Percentiles rank a stretch among this genome's conserved stretches.
Evolutionary conservation across 805 yeast species (phyloP).

Genomic region (Yamadazyma scolyti): DNA sequence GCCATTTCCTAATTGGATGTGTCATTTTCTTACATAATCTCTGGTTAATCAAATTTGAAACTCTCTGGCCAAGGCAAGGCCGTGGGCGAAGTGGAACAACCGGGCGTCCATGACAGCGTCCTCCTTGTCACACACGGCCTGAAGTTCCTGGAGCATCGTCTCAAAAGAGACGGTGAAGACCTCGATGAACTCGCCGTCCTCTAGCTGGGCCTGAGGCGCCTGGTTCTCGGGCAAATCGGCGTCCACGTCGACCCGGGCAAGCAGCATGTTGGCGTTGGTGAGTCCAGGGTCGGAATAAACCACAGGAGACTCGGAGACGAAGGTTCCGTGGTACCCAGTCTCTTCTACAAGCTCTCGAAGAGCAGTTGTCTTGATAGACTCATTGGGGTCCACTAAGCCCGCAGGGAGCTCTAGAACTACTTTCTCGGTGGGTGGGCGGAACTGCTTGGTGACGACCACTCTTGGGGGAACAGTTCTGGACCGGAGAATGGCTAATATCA

Average conservation of each 20-base stretch:
- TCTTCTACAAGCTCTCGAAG: conserved; percentile 86
- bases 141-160: conserved; percentile 52
- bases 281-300: conserved; percentile 79
- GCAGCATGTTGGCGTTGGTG: conserved; percentile 80
- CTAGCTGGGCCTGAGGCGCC: conserved; percentile 71
- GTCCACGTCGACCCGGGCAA: conserved; percentile 79
- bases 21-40: too few relatives aligned
- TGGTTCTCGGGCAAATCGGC: conserved; percentile 58
- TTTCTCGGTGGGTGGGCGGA: conserved; percentile 87
- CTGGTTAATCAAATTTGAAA: too few relatives aligned
- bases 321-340: conserved; percentile 83
- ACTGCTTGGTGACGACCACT: conserved; percentile 77
- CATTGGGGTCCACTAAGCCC: conserved; percentile 85
- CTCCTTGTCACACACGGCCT: conserved; percentile 44
- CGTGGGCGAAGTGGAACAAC: conserved; percentile 81
- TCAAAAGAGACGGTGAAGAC: conserved; percentile 71
- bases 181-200: conserved; percentile 90
- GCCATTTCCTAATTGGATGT: too few relatives aligned
- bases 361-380: conserved; percentile 75
- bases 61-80: too few relatives aligned
- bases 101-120: conserved; percentile 86
- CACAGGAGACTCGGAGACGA: conserved; percentile 25
- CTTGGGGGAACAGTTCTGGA: conserved; percentile 35
- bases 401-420: conserved; percentile 95
- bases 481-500: conserved; percentile 70